Evolutionary conservation across 106 monocot genomes (phyloP).

Genomic region (Narthecium ossifragum): DNA sequence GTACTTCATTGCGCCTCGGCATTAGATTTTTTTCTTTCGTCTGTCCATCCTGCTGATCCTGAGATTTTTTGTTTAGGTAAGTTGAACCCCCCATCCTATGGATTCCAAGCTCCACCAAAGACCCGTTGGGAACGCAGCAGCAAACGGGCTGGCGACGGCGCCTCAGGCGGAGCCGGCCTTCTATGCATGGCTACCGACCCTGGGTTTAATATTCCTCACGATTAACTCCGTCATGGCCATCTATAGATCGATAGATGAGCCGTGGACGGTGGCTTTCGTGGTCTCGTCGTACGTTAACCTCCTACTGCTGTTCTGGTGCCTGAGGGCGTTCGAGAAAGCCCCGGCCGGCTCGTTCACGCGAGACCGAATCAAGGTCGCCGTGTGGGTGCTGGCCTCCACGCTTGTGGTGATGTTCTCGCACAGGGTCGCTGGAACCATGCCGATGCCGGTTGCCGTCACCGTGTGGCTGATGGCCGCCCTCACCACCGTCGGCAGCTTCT

Average conservation of each 20-base stretch:
- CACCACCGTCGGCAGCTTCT: slow-evolving; percentile 4
- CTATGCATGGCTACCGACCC: neutral
- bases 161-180: too few relatives aligned
- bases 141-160: too few relatives aligned
- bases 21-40: too few relatives aligned
- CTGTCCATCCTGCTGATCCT: too few relatives aligned
- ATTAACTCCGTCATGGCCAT: slow-evolving; percentile 1
- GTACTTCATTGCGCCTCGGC: too few relatives aligned
- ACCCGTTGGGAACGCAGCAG: too few relatives aligned
- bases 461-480: slow-evolving; percentile 1
- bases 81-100: too few relatives aligned
- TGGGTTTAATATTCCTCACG: neutral
- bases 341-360: neutral
- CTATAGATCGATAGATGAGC: neutral
- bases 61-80: too few relatives aligned
- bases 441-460: neutral
- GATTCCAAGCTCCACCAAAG: too few relatives aligned
- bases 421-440: neutral
- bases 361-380: neutral
- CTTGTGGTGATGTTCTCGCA: neutral
- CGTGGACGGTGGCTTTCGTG: neutral
- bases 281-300: neutral
- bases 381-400: neutral
- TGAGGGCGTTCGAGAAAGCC: neutral
- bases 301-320: neutral